A percentile compares a stretch with the other conserved stretches of the same genome.
phyloP scores from a whole-genome alignment of 2,329 filamentous ascomycete species.

The Pestalotiopsis sp. region DNA sequence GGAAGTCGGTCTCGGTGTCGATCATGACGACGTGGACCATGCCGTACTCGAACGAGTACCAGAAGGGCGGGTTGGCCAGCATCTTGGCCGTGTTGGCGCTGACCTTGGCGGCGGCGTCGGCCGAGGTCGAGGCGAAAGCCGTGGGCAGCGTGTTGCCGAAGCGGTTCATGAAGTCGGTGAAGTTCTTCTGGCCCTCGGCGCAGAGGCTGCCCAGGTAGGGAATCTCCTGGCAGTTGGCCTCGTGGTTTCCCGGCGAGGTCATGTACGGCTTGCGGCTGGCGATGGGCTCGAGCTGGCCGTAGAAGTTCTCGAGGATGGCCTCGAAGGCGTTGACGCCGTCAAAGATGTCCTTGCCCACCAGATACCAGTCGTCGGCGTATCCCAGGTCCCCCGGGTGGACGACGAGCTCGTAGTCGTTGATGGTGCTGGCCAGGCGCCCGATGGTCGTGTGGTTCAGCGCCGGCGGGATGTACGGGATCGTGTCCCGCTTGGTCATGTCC shows the following conservation, averaged over 20 bases:
- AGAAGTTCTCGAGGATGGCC: constrained; percentile 60
- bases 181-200: constrained; percentile 59
- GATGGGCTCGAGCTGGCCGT: constrained; percentile 57
- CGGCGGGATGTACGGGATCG: constrained; percentile 51
- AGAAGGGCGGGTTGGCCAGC: constrained; percentile 56
- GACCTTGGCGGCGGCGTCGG: constrained; percentile 40
- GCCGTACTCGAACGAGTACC: constrained; percentile 64
- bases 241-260: constrained; percentile 62
- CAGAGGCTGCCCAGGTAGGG: constrained; percentile 41
- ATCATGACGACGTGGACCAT: constrained; percentile 59
- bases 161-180: constrained; percentile 61
- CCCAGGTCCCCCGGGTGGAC: constrained; percentile 58
- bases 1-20: constrained; percentile 61
- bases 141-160: constrained; percentile 56
- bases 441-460: constrained; percentile 64
- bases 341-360: constrained; percentile 47
- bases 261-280: constrained; percentile 58
- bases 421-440: constrained; percentile 50
- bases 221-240: constrained; percentile 54
- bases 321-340: constrained; percentile 56
- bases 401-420: constrained; percentile 59
- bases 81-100: constrained; percentile 47
- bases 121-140: constrained; percentile 52
- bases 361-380: constrained; percentile 62
- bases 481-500: constrained; percentile 48